A percentile compares a stretch with the other conserved stretches of the same genome.
These are phyloP conservation scores for Handroanthus guayacan DNA, from an alignment of 257 asterid species.

Conservation along the genomic window DNA sequence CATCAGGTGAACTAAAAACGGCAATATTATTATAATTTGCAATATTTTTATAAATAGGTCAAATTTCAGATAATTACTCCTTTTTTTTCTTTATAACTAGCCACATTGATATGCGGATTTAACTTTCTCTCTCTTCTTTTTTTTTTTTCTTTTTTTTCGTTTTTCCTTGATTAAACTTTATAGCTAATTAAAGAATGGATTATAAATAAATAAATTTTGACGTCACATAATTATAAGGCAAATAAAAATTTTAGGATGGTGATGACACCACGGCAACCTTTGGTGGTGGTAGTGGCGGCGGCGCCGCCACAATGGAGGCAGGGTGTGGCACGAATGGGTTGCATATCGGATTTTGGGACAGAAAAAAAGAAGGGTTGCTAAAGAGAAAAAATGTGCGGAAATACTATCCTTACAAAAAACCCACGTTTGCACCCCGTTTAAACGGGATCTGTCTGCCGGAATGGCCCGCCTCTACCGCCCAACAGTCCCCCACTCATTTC, in stretches of 20 bases:
- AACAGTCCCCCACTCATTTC: neutral
- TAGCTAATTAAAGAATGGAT: no score
- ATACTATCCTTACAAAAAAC: slow-evolving; percentile 22
- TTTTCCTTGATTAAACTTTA: no score
- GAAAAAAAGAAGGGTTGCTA: neutral
- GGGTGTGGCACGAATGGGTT: slow-evolving; percentile 30
- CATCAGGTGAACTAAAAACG: no score
- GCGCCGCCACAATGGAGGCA: slow-evolving; percentile 30
- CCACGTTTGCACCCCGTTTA: slow-evolving; percentile 29
- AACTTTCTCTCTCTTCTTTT: no score
- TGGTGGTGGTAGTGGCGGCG: slow-evolving; percentile 41
- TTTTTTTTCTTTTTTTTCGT: no score
- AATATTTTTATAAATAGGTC: no score
- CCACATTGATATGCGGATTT: no score
- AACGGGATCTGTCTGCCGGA: slow-evolving; percentile 46
- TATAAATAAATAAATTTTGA: no score
- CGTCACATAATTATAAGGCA: neutral
- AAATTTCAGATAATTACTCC: no score
- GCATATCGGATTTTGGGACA: slow-evolving; percentile 10
- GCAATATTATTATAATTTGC: no score
- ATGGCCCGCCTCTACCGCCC: slow-evolving; percentile 21
- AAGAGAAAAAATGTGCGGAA: neutral
- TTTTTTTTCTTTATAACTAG: no score
- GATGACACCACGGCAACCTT: slow-evolving; percentile 31
- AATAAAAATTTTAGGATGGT: neutral